Conservation (phyloP, 805 yeast species). For the Sugiyamaella boreocaroliniensis region DNA sequence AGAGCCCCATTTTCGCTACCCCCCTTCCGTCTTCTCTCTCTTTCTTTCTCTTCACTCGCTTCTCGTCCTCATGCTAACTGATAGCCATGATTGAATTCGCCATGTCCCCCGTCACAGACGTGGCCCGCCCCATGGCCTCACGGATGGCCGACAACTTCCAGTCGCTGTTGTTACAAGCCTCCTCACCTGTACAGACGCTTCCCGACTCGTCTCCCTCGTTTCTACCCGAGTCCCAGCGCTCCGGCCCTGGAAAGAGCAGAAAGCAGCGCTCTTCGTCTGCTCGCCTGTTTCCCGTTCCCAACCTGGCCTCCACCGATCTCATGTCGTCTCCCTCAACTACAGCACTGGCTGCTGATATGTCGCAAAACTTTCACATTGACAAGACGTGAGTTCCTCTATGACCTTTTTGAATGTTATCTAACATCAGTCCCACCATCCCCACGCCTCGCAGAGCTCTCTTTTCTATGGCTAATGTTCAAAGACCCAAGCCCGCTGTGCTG, state of each 20-base stretch:
- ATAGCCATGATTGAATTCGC: conserved; percentile 2
- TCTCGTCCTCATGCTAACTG: neutral
- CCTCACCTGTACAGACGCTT: conserved; percentile 3
- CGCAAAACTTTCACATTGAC: conserved; percentile 33
- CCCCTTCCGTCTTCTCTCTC: neutral
- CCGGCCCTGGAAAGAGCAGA: conserved; percentile 16
- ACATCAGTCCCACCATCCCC: conserved; percentile 24
- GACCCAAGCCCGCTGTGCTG: neutral
- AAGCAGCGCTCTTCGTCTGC: conserved; percentile 5
- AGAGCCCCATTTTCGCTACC: neutral
- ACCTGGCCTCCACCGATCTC: conserved; percentile 17
- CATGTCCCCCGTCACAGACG: neutral
- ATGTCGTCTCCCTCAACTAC: conserved; percentile 14
- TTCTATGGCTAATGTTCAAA: conserved; percentile 15
- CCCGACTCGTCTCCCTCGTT: conserved; percentile 19
- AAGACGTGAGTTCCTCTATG: conserved; percentile 8
- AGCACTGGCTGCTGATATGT: conserved; percentile 32
- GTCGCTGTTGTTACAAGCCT: conserved; percentile 9
- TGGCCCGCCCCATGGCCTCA: conserved; percentile 8
- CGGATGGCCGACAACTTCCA: conserved; percentile 13
- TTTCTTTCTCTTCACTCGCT: neutral
- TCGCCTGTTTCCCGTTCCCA: conserved; percentile 16
- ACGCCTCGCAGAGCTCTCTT: conserved; percentile 31
- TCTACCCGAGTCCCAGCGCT: conserved; percentile 11
- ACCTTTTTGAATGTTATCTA: neutral